A percentile compares a stretch with the other conserved stretches of the same genome.
Evolutionary conservation across 83 land plant species (phyloP).

Genomic region (Diphasiastrum complanatum): DNA sequence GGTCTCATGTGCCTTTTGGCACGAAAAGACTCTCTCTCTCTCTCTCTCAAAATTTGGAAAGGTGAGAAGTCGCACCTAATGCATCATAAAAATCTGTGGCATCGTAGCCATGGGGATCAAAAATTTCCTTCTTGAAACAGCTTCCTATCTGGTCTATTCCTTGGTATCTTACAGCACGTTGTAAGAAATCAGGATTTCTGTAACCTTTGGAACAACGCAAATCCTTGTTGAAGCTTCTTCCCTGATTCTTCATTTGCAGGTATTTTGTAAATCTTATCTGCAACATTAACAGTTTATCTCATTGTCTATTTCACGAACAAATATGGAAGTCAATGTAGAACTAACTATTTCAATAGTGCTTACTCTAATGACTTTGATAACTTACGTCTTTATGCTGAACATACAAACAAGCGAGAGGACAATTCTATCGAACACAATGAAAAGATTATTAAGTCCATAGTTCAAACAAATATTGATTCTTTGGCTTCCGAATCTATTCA

Average conservation of each 20-base stretch:
- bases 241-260: constrained; percentile 47
- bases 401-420: no score
- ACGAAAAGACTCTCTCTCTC: no score
- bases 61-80: constrained; percentile 52
- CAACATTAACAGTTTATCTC: constrained; percentile 7
- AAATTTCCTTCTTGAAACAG: constrained; percentile 86
- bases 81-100: constrained; percentile 78
- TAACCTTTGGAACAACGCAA: constrained; percentile 81
- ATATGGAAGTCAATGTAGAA: background rate
- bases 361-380: no score
- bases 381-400: no score
- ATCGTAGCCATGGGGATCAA: constrained; percentile 96
- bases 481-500: no score
- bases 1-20: no score
- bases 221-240: constrained; percentile 85
- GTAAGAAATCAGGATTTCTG: constrained; percentile 89
- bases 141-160: constrained; percentile 90
- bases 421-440: no score
- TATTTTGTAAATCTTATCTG: constrained; percentile 71
- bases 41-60: no score
- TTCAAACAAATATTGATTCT: no score
- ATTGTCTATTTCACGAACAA: background rate
- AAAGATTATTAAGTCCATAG: no score
- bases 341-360: background rate
- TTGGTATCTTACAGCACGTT: constrained; percentile 87